Evolutionary conservation across 495 filamentous ascomycete genomes (phyloP).

Genomic region (Penicillium steckii): DNA sequence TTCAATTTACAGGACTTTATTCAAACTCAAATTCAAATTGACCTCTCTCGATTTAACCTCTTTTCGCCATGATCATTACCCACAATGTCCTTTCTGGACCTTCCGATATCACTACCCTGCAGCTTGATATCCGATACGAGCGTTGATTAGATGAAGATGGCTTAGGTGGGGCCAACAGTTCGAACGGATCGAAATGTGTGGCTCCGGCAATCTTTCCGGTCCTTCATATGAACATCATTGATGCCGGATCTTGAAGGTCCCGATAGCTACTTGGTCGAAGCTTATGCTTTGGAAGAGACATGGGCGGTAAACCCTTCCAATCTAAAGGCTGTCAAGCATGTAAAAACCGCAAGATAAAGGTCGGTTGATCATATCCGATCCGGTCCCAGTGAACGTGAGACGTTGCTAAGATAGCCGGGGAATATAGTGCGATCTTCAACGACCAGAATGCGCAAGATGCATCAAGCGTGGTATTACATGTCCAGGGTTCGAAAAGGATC

Average conservation of each 20-base stretch:
- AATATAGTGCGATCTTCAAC: background rate
- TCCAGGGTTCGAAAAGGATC: background rate
- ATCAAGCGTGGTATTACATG: background rate
- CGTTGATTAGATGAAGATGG: background rate
- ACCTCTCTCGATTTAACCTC: too few species aligned
- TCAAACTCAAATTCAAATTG: too few species aligned
- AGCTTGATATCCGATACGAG: too few species aligned
- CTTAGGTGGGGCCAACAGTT: background rate
- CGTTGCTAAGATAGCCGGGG: background rate
- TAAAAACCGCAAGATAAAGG: background rate
- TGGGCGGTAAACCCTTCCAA: background rate
- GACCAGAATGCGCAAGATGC: background rate
- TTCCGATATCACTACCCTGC: too few species aligned
- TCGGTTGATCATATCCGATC: background rate
- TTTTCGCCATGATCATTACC: too few species aligned
- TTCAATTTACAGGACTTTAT: too few species aligned
- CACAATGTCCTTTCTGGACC: too few species aligned
- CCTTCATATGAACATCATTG: background rate
- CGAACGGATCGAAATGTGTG: background rate
- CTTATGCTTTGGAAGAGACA: background rate
- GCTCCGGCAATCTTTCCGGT: background rate
- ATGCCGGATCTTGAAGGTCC: background rate
- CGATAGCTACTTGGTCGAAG: background rate
- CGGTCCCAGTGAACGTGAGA: background rate
- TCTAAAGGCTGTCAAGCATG: background rate